Conservation (phyloP, 495 filamentous ascomycete species). For the Tirmania nivea region DNA sequence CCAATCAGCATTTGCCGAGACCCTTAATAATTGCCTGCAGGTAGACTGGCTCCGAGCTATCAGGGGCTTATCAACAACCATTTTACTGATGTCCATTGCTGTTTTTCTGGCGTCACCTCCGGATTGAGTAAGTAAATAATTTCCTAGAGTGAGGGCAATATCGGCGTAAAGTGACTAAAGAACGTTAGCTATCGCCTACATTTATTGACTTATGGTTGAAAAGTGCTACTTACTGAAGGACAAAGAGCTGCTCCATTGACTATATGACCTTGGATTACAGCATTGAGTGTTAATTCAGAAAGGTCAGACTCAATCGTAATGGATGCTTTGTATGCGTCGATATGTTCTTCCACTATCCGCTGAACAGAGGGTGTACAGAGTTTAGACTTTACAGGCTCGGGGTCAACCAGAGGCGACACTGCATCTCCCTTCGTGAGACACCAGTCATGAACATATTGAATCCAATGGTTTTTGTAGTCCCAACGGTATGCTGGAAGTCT, state of each 20-base stretch:
- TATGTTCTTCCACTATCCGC: conserved; percentile 30
- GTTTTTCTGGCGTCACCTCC: conserved; percentile 31
- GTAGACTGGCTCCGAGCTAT: conserved; percentile 34
- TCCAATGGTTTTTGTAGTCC: conserved; percentile 68
- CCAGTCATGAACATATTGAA: conserved; percentile 24
- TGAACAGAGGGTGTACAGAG: neutral
- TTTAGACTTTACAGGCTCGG: neutral
- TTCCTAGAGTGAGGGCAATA: conserved; percentile 50
- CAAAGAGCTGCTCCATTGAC: conserved; percentile 43
- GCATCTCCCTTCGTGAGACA: conserved; percentile 1
- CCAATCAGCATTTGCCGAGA: conserved; percentile 13
- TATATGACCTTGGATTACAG: conserved; percentile 44
- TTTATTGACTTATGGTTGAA: neutral
- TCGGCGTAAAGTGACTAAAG: conserved; percentile 43
- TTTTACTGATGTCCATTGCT: conserved; percentile 37
- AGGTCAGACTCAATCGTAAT: conserved; percentile 49
- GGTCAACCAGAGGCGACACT: neutral
- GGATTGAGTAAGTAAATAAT: conserved; percentile 41
- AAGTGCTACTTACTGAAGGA: conserved; percentile 23
- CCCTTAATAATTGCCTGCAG: conserved; percentile 21
- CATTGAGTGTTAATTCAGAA: conserved; percentile 34
- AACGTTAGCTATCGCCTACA: conserved; percentile 3
- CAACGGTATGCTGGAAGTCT: conserved; percentile 54
- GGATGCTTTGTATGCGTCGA: conserved; percentile 31
- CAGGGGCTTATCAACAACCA: conserved; percentile 48